A percentile compares a stretch with the other conserved stretches of the same genome.
Conservation (phyloP, 1,139 yeast genomes). For the Magnusiomyces tetraspermus region DNA sequence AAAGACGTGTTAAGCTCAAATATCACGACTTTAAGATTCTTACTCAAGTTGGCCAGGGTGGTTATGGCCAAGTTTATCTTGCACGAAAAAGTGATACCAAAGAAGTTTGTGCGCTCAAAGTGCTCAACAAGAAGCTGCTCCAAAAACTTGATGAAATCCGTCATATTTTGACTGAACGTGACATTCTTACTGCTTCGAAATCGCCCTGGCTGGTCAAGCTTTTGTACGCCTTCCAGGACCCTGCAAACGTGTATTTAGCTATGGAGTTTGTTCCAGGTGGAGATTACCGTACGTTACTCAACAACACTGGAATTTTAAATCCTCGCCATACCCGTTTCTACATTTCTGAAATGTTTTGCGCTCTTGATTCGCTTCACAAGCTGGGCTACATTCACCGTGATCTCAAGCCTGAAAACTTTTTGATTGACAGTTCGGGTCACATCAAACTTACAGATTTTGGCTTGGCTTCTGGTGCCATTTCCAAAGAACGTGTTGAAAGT, state of each 20-base stretch:
- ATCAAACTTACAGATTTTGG: constrained; percentile 97
- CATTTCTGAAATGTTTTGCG: constrained; percentile 90
- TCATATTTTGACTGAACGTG: constrained; percentile 93
- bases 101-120: constrained; percentile 92
- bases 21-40: constrained; percentile 93
- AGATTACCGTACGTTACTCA: constrained; percentile 87
- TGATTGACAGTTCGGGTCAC: constrained; percentile 91
- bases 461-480: constrained; percentile 91
- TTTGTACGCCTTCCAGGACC: constrained; percentile 90
- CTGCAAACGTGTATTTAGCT: constrained; percentile 82
- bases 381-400: constrained; percentile 96
- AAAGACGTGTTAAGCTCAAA: constrained; percentile 82
- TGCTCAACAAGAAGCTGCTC: constrained; percentile 75
- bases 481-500: constrained; percentile 86
- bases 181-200: constrained; percentile 86
- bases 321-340: constrained; percentile 96
- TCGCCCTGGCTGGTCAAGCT: constrained; percentile 94
- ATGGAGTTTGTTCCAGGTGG: constrained; percentile 99
- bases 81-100: constrained; percentile 91
- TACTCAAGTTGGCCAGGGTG: constrained; percentile 99
- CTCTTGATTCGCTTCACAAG: constrained; percentile 88
- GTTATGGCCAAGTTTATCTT: constrained; percentile 65
- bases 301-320: constrained; percentile 83
- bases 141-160: constrained; percentile 90
- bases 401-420: constrained; percentile 91